phyloP scores from a whole-genome alignment of 1,284 basidiomycete genomes.

The Phylloboletellus chloephorus region DNA sequence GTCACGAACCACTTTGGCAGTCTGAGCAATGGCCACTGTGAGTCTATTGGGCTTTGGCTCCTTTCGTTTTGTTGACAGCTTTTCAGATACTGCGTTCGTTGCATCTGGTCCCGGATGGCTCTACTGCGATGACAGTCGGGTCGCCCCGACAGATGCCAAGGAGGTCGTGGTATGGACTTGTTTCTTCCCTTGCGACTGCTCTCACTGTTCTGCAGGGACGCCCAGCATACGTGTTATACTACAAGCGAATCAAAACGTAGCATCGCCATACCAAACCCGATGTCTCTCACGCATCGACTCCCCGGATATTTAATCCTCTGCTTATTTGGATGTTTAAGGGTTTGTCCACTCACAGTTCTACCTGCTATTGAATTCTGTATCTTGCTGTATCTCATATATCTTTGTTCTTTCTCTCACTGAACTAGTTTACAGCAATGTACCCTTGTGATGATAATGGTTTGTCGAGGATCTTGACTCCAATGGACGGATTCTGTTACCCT shows the following conservation, averaged over 20 bases:
- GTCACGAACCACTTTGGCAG: conserved; percentile 93
- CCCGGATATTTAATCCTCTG: conserved; percentile 27
- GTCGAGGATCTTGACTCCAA: conserved; percentile 3
- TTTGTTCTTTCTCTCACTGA: conserved; percentile 2
- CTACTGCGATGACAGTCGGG: conserved; percentile 83
- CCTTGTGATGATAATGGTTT: conserved; percentile 24
- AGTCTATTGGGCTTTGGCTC: conserved; percentile 32
- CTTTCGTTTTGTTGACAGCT: conserved; percentile 1
- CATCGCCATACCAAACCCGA: no score
- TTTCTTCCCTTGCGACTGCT: conserved; percentile 1
- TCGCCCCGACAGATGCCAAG: conserved; percentile 62
- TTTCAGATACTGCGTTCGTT: conserved; percentile 79
- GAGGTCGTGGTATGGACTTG: conserved; percentile 74
- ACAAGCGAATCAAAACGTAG: conserved; percentile 66
- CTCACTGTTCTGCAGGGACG: conserved; percentile 53
- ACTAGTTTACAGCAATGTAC: conserved; percentile 32
- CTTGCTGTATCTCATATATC: conserved; percentile 16
- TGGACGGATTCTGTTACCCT: neutral
- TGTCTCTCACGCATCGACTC: conserved; percentile 1
- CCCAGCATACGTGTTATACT: conserved; percentile 85
- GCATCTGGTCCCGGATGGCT: conserved; percentile 76
- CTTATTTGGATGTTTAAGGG: conserved; percentile 31
- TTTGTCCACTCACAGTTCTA: conserved; percentile 18
- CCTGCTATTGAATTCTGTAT: conserved; percentile 16
- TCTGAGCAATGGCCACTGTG: conserved; percentile 88